Base-by-base conservation (phyloP, 1,139 yeast species). In the Suzukiozyma palmioleophila region DNA sequence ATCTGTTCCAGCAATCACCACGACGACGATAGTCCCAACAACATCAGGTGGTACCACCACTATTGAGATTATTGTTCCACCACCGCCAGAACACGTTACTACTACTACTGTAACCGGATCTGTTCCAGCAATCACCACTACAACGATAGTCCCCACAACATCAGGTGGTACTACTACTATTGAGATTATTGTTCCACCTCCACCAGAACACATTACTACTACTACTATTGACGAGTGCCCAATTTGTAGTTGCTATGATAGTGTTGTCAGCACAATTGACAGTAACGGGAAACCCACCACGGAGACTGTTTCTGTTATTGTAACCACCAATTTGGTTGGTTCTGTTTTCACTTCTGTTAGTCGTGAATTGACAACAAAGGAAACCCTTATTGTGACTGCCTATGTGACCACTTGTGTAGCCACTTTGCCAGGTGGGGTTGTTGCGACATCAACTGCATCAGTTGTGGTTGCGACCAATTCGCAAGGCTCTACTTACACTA, bases 121-220 rank as follows among this genome's bases (percentile, higher is more conserved):
- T 39, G n/a, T n/a, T n/a, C n/a, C n/a, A n/a, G n/a, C n/a, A n/a
- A n/a, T n/a, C n/a, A n/a, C 32, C 9, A 7, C 18, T 7, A 22
- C 22, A 10, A 18, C 25, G 10, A 18, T 7, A 7, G 4, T 5
- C 22, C 4, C 22, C 22, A 13, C 24, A 16, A 31, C 33, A 3
- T 16, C 11, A 18, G 44, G 39, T 13, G 49, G 41, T 7, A 48
- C 52, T 7, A 41, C 39, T 34, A 41, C 49, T 26, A 50, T 50
- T 2, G 39, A 44, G 31, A 42, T 51, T 13, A 47, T 49, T 10
- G 49, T 48, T 24, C 58, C 59, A 24, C 24, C 30, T 13, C 46
- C 48, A 8, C 7, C 22, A 5, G 22, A 7, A 18, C 7, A 18
- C 7, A 7, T 18, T 18, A 18, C 22, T 18, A 18, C 22, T 18